Evolutionary conservation across 164 flowering plant genomes (phyloP).

Genomic region (Vitis rotundifolia): DNA sequence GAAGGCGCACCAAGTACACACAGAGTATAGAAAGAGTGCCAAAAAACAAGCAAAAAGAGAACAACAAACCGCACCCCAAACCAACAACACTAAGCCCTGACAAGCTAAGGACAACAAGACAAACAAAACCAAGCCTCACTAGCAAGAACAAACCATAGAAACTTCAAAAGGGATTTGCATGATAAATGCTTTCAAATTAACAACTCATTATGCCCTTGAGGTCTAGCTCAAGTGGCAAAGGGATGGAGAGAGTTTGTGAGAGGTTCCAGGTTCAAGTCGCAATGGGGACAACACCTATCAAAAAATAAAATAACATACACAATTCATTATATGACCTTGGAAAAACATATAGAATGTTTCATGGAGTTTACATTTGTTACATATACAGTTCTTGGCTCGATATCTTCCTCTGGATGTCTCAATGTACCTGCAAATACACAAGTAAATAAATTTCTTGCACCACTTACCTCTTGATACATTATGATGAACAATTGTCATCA

Average conservation of each 20-base stretch:
- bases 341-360: not conserved
- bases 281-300: too few species aligned
- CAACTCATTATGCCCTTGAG: too few species aligned
- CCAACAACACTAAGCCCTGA: not conserved
- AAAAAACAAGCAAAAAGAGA: too few species aligned
- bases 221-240: too few species aligned
- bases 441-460: not conserved
- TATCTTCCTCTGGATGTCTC: constrained; percentile 26
- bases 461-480: not conserved
- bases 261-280: too few species aligned
- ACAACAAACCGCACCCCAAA: too few species aligned
- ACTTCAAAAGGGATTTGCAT: not conserved
- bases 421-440: constrained; percentile 31
- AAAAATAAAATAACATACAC: too few species aligned
- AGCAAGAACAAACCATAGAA: not conserved
- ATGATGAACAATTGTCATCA: not conserved
- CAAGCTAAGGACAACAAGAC: not conserved
- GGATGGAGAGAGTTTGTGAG: too few species aligned
- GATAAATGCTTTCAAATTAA: too few species aligned
- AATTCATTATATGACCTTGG: too few species aligned
- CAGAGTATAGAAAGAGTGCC: too few species aligned
- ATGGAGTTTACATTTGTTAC: constrained; percentile 40
- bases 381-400: constrained; percentile 35
- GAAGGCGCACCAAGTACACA: too few species aligned
- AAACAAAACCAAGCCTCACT: not conserved